Conservation (phyloP, 1,139 yeast genomes). For the Hansenula sp. region DNA sequence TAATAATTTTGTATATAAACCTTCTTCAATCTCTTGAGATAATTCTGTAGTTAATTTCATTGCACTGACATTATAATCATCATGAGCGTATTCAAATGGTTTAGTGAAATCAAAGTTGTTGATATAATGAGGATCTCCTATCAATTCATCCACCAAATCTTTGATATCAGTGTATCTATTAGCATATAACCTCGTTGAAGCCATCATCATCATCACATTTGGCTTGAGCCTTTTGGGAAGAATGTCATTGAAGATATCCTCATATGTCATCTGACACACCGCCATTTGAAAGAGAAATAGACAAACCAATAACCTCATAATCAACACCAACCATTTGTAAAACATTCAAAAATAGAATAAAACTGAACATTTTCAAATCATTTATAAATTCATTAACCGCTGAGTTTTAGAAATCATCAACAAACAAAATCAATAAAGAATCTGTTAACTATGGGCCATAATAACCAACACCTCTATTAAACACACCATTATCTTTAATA, state of each 20-base stretch:
- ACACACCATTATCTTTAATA: no score
- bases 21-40: conserved; percentile 4
- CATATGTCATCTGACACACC: neutral
- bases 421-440: no score
- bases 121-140: conserved; percentile 7
- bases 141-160: conserved; percentile 3
- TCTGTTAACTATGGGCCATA: no score
- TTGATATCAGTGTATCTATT: conserved; percentile 2
- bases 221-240: conserved; percentile 1
- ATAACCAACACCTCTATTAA: no score
- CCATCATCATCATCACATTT: neutral
- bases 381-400: no score
- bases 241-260: conserved; percentile 1
- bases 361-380: no score
- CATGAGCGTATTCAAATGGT: conserved; percentile 4
- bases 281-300: neutral
- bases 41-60: neutral
- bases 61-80: conserved; percentile 5
- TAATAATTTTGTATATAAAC: conserved; percentile 4
- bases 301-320: neutral
- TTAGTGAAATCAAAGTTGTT: conserved; percentile 4
- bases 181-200: conserved; percentile 5
- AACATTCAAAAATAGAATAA: no score
- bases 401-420: no score
- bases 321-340: neutral